These are phyloP conservation scores for Bryoerythrophyllum caledonicum DNA, from an alignment of 225 moss, liverwort and hornwort species.

Conservation along the genomic window DNA sequence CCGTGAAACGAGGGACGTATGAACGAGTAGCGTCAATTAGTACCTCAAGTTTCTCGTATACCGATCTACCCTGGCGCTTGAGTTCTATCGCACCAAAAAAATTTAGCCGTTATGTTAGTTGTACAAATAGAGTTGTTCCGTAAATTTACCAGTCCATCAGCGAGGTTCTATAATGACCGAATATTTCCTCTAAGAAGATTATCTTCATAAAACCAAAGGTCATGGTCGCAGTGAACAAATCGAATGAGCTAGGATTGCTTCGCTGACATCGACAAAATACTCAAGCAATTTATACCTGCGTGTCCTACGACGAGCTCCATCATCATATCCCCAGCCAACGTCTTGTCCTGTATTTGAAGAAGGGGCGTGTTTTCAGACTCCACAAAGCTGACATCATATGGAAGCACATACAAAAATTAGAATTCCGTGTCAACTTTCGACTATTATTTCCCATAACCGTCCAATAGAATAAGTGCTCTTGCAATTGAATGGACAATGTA, in stretches of 20 bases:
- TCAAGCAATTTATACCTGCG: slow-evolving; percentile 32
- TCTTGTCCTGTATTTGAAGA: slow-evolving; percentile 40
- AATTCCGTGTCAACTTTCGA: neutral
- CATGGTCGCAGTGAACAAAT: neutral
- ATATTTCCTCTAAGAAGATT: neutral
- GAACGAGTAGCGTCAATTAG: neutral
- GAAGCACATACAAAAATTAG: neutral
- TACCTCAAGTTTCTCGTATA: slow-evolving; percentile 41
- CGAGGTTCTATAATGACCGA: neutral
- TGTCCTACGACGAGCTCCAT: slow-evolving; percentile 40
- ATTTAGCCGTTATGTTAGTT: neutral
- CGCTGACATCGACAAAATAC: neutral
- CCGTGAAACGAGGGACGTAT: slow-evolving; percentile 3
- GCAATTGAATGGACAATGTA: slow-evolving; percentile 6
- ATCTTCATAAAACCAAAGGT: neutral
- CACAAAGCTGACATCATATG: slow-evolving; percentile 32
- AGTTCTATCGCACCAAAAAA: slow-evolving; percentile 25
- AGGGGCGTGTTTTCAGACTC: slow-evolving; percentile 34
- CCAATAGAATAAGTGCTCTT: neutral
- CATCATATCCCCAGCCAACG: slow-evolving; percentile 40
- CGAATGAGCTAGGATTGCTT: neutral
- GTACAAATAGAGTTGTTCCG: neutral
- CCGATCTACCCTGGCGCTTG: slow-evolving; percentile 35
- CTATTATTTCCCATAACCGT: neutral
- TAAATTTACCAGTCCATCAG: neutral